phyloP scores from a whole-genome alignment of 2,329 filamentous ascomycete genomes.

The Xenoacremonium recifei region DNA sequence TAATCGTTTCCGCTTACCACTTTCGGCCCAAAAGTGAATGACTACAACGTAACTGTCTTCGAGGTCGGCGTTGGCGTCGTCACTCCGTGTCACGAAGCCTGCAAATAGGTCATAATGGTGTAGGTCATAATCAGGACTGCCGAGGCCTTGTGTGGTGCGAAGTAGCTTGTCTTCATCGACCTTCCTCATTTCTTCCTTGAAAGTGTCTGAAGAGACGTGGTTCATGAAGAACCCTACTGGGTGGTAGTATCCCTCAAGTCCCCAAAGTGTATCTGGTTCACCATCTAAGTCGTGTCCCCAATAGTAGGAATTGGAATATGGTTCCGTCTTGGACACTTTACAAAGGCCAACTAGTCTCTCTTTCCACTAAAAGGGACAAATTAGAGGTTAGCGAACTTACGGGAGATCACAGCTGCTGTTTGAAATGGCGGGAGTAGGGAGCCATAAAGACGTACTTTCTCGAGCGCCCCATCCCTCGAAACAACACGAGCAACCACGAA shows the following conservation, averaged over 20 bases:
- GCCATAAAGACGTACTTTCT: background rate
- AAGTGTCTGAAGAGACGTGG: conserved; percentile 15
- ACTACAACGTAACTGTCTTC: conserved; percentile 10
- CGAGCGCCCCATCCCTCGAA: background rate
- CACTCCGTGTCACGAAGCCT: conserved; percentile 9
- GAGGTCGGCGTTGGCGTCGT: conserved; percentile 10
- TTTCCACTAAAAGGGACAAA: conserved; percentile 4
- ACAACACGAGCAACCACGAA: background rate
- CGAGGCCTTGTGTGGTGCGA: conserved; percentile 6
- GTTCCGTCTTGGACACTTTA: conserved; percentile 14
- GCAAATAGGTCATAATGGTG: conserved; percentile 15
- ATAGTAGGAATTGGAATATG: conserved; percentile 15
- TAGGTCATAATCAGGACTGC: conserved; percentile 16
- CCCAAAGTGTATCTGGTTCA: conserved; percentile 18
- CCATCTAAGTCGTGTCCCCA: conserved; percentile 17
- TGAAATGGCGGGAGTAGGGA: too few species aligned
- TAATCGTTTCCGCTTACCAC: conserved; percentile 2
- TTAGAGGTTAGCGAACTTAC: background rate
- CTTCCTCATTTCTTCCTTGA: conserved; percentile 16
- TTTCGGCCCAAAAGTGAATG: conserved; percentile 13
- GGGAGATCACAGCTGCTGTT: background rate
- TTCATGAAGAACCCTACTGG: conserved; percentile 18
- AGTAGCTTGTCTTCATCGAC: conserved; percentile 15
- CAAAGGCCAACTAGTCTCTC: conserved; percentile 12
- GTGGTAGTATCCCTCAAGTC: conserved; percentile 18